Conservation (phyloP, 1,139 yeast species). For the Diutina scorzettiae region DNA sequence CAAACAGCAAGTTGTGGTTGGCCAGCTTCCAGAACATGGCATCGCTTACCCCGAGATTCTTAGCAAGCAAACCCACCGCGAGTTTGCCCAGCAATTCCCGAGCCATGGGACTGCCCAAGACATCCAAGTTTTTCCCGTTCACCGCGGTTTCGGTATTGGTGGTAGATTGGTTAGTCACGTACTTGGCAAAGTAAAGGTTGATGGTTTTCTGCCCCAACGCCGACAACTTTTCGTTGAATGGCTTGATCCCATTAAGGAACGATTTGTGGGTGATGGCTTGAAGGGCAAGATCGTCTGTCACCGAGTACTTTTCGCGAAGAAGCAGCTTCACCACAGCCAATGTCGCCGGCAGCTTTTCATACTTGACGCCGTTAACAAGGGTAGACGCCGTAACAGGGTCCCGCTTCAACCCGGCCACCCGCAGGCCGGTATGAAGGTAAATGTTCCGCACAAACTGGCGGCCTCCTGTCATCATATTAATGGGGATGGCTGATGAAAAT, state of each 20-base stretch:
- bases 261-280: constrained; percentile 89
- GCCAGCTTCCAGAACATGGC: constrained; percentile 66
- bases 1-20: constrained; percentile 41
- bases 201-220: constrained; percentile 68
- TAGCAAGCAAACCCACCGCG: constrained; percentile 42
- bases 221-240: constrained; percentile 77
- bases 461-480: constrained; percentile 6
- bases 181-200: constrained; percentile 45
- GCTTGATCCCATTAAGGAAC: constrained; percentile 81
- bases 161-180: constrained; percentile 27
- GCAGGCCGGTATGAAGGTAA: constrained; percentile 41
- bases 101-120: constrained; percentile 45
- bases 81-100: constrained; percentile 39
- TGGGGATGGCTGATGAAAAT: background rate
- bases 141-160: constrained; percentile 24
- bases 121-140: constrained; percentile 50
- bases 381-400: constrained; percentile 57
- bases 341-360: constrained; percentile 42
- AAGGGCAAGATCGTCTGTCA: constrained; percentile 46
- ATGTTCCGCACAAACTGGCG: constrained; percentile 10
- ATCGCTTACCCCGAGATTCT: constrained; percentile 32
- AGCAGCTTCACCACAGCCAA: constrained; percentile 36
- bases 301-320: constrained; percentile 28
- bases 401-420: constrained; percentile 65
- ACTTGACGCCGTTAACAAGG: constrained; percentile 46